These are phyloP conservation scores for Antarctomyces pellizariae DNA, from an alignment of 495 filamentous ascomycete species.

Conservation along the genomic window DNA sequence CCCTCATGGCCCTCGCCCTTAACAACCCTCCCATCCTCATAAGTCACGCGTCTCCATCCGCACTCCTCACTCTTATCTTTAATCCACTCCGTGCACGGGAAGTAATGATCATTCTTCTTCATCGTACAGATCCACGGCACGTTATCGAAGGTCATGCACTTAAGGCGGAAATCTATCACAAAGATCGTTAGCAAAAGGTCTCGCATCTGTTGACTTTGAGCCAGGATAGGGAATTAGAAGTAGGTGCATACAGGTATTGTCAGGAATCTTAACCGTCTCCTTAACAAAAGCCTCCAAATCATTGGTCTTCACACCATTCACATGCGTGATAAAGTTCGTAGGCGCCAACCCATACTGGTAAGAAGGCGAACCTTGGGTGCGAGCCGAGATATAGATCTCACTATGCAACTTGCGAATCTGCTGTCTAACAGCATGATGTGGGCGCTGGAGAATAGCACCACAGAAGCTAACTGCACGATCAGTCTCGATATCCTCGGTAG, in stretches of 20 bases:
- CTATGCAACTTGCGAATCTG: constrained; percentile 93
- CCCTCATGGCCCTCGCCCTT: constrained; percentile 20
- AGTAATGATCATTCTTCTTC: constrained; percentile 99
- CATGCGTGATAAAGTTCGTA: constrained; percentile 91
- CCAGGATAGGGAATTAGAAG: constrained; percentile 2
- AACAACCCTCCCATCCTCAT: constrained; percentile 32
- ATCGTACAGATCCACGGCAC: constrained; percentile 96
- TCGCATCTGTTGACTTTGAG: no score
- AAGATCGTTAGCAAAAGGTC: constrained; percentile 3
- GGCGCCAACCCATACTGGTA: constrained; percentile 85
- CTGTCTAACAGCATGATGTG: constrained; percentile 89
- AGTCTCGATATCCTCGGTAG: constrained; percentile 79
- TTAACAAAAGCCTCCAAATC: constrained; percentile 58
- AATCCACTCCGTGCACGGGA: constrained; percentile 72
- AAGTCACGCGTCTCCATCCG: constrained; percentile 51
- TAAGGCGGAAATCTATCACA: constrained; percentile 74
- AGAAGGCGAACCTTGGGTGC: constrained; percentile 63
- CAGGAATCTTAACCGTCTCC: constrained; percentile 64
- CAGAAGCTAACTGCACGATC: constrained; percentile 83
- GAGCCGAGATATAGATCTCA: constrained; percentile 84
- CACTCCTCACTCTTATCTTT: constrained; percentile 37
- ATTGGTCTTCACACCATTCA: constrained; percentile 68
- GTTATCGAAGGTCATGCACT: constrained; percentile 89
- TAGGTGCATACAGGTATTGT: constrained; percentile 57
- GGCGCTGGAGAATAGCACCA: constrained; percentile 76